Evolutionary conservation across 306 rosid genomes (phyloP).

Genomic region (Lathyrus tuberosus): DNA sequence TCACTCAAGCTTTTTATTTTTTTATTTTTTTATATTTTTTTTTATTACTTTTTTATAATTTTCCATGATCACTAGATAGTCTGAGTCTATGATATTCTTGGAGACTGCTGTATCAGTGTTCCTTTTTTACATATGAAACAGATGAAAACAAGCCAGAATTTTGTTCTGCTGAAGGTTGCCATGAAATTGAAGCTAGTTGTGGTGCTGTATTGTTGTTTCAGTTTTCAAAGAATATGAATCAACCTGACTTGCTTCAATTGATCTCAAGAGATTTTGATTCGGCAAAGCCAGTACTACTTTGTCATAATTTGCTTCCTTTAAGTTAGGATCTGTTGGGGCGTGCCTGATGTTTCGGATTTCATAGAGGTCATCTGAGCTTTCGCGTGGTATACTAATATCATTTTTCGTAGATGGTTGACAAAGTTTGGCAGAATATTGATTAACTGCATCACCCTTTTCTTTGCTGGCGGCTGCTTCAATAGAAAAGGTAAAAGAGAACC

Average conservation of each 20-base stretch:
- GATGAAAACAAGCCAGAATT: no score
- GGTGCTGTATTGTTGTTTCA: slow-evolving; percentile 11
- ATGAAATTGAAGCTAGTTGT: no score
- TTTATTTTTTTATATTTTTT: no score
- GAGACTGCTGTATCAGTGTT: no score
- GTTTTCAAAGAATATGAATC: slow-evolving; percentile 39
- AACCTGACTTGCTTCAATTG: slow-evolving; percentile 40
- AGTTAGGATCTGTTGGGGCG: slow-evolving; percentile 47
- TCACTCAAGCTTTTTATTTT: no score
- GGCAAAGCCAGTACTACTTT: slow-evolving; percentile 70
- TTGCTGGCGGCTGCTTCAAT: slow-evolving; percentile 33
- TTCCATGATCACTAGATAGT: no score
- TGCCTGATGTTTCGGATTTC: slow-evolving; percentile 53
- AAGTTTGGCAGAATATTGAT: slow-evolving; percentile 44
- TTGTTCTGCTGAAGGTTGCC: no score
- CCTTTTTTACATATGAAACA: no score
- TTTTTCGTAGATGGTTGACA: slow-evolving; percentile 24
- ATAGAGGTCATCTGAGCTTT: slow-evolving; percentile 43
- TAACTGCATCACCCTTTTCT: slow-evolving; percentile 37
- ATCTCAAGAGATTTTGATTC: slow-evolving; percentile 46
- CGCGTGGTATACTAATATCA: slow-evolving; percentile 33
- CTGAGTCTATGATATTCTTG: no score
- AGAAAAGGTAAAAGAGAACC: slow-evolving; percentile 42
- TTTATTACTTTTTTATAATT: no score
- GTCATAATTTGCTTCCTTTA: slow-evolving; percentile 62